These are phyloP conservation scores for Fusarium phyllophilum DNA, from an alignment of 2,329 filamentous ascomycete species.

Conservation along the genomic window DNA sequence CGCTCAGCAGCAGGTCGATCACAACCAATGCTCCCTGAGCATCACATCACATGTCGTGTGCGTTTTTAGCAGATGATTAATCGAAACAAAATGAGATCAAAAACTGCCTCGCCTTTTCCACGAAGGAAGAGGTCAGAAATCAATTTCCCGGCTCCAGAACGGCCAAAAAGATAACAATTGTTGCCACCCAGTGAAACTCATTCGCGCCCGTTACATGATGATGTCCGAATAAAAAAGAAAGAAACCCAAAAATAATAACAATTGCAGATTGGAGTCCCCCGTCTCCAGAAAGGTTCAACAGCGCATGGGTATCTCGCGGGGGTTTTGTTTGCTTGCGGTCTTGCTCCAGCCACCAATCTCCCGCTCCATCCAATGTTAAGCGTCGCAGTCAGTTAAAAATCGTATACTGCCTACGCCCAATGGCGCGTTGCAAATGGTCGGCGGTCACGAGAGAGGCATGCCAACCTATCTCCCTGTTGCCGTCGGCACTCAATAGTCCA, in stretches of 20 bases:
- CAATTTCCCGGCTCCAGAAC: conserved; percentile 40
- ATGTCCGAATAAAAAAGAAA: conserved; percentile 27
- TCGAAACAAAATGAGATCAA: conserved; percentile 20
- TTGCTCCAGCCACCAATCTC: conserved; percentile 44
- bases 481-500: conserved; percentile 19
- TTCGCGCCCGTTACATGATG: conserved; percentile 35
- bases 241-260: conserved; percentile 33
- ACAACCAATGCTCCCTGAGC: conserved; percentile 21
- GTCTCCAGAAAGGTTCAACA: conserved; percentile 44
- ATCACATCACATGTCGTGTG: conserved; percentile 38
- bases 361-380: conserved; percentile 39
- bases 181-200: conserved; percentile 32
- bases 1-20: conserved; percentile 10
- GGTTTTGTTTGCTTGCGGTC: conserved; percentile 43
- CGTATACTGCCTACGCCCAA: conserved; percentile 43
- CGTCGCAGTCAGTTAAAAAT: conserved; percentile 41
- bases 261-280: conserved; percentile 43
- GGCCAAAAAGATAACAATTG: conserved; percentile 33
- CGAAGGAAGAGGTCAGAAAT: conserved; percentile 36
- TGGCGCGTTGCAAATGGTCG: conserved; percentile 38
- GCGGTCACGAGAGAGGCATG: conserved; percentile 31
- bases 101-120: conserved; percentile 19
- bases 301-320: conserved; percentile 46
- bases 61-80: conserved; percentile 5
- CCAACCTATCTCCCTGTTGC: conserved; percentile 21